A percentile compares a stretch with the other conserved stretches of the same genome.
Evolutionary conservation across 1,284 basidiomycete genomes (phyloP).

Genomic region (Rhodotorula sp.): DNA sequence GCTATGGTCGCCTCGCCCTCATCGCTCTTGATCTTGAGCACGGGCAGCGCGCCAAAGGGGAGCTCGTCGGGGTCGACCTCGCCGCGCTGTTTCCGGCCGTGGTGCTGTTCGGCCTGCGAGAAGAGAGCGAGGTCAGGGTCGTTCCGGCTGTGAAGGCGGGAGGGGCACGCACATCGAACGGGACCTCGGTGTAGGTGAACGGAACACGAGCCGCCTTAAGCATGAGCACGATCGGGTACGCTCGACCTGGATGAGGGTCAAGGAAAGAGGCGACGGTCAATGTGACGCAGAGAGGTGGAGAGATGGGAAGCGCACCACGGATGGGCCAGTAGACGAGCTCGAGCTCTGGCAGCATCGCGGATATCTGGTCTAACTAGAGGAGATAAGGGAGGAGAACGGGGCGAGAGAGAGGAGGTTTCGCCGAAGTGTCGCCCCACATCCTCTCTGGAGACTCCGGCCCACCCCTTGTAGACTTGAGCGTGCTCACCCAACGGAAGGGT

Average conservation of each 20-base stretch:
- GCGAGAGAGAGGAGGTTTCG: neutral
- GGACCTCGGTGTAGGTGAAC: neutral
- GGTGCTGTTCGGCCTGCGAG: neutral
- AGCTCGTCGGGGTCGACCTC: neutral
- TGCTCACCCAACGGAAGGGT: too few relatives aligned
- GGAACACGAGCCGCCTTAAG: neutral
- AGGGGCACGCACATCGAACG: neutral
- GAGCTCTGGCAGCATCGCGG: neutral
- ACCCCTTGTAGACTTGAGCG: too few relatives aligned
- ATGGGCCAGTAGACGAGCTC: neutral
- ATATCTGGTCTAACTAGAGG: neutral
- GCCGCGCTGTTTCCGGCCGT: neutral
- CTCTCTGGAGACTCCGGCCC: too few relatives aligned
- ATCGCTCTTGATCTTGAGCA: neutral
- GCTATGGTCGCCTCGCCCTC: neutral
- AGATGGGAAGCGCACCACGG: neutral
- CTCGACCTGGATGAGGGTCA: neutral
- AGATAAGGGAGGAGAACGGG: neutral
- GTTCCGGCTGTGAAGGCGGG: neutral
- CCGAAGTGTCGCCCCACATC: slow-evolving; percentile 1
- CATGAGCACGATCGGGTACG: neutral
- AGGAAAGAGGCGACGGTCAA: neutral
- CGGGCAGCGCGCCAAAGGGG: neutral
- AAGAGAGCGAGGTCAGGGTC: neutral
- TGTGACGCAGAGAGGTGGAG: neutral